Evolutionary conservation across 192 early-diverging fungal species (phyloP).

Genomic region (Gryganskiella cystojenkinii): DNA sequence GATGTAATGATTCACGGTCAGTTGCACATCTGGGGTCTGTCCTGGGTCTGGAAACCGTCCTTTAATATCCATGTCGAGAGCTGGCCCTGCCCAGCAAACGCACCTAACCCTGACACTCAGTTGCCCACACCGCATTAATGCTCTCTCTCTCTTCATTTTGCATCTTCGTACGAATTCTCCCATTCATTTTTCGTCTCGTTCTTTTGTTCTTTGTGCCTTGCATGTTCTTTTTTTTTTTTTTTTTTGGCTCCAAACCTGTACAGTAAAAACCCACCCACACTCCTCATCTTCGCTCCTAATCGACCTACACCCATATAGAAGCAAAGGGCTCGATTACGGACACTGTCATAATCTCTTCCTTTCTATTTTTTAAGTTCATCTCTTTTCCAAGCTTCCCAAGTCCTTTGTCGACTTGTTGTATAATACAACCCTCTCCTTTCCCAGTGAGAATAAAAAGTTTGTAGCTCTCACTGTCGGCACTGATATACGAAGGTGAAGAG

Average conservation of each 20-base stretch:
- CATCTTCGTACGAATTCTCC: background rate
- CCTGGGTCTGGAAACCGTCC: slow-evolving; percentile 42
- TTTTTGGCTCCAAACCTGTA: background rate
- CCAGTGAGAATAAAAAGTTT: too few species aligned
- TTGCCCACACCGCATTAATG: too few species aligned
- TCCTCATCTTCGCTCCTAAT: background rate
- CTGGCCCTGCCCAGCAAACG: slow-evolving; percentile 34
- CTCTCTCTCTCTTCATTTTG: too few species aligned
- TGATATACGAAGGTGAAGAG: too few species aligned
- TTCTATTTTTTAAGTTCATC: too few species aligned
- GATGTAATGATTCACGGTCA: slow-evolving; percentile 15
- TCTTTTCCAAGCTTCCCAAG: too few species aligned
- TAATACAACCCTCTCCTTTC: too few species aligned
- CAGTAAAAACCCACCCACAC: background rate
- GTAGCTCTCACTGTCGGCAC: too few species aligned
- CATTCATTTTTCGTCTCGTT: background rate
- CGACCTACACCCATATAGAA: too few species aligned
- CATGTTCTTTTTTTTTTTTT: background rate
- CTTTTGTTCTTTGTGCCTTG: background rate
- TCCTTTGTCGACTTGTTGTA: too few species aligned
- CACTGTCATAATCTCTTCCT: too few species aligned
- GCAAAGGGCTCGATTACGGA: too few species aligned
- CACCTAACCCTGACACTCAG: background rate
- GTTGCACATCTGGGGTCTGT: slow-evolving; percentile 34
- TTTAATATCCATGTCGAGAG: slow-evolving; percentile 14